Evolutionary conservation across 2,329 filamentous ascomycete species (phyloP).

Genomic region (Diplodia corticola): DNA sequence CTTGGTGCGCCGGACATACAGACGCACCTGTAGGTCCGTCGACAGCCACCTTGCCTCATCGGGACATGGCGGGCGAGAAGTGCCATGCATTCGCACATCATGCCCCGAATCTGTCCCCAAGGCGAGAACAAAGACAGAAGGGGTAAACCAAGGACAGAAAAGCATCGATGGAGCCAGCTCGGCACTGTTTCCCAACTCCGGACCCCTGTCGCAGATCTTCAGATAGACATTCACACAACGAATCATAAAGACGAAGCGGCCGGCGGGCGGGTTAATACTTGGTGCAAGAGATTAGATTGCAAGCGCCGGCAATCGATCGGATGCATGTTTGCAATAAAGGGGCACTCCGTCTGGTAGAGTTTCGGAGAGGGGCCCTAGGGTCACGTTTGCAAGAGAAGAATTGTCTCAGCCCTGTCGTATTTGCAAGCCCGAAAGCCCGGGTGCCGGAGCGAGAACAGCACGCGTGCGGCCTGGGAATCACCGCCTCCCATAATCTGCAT

Average conservation of each 20-base stretch:
- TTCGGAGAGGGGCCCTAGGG: background rate
- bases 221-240: background rate
- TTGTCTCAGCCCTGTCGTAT: conserved; percentile 15
- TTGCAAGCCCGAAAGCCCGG: background rate
- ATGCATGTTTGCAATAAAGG: background rate
- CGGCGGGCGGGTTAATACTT: background rate
- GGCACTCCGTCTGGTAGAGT: background rate
- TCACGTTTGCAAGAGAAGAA: background rate
- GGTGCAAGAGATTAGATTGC: background rate
- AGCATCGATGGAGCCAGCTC: background rate
- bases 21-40: background rate
- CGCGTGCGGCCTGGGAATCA: background rate
- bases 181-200: background rate
- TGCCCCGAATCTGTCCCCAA: background rate
- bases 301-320: conserved; percentile 4
- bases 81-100: background rate
- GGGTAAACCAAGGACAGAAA: background rate
- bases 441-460: background rate
- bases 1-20: background rate
- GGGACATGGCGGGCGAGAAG: background rate
- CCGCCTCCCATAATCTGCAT: background rate
- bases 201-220: background rate
- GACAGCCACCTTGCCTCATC: background rate
- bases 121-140: background rate
- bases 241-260: background rate